These are phyloP conservation scores for Phytophthora palmivora DNA, from an alignment of 352 stramenopile genomes.

Conservation along the genomic window DNA sequence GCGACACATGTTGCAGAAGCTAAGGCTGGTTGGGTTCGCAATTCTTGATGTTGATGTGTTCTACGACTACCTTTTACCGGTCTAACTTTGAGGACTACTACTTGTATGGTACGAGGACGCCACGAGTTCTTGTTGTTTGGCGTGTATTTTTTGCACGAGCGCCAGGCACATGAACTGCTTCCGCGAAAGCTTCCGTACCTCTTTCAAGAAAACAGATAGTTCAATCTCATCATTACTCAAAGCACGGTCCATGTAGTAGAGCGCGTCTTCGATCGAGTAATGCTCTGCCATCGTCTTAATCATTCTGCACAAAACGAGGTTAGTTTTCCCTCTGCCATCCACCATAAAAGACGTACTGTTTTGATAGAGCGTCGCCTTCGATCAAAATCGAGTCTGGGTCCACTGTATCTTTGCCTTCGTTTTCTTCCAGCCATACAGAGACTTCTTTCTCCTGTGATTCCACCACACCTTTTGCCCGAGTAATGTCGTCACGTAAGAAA, in stretches of 20 bases:
- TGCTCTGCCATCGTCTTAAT: slow-evolving; percentile 86
- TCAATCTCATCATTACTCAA: slow-evolving; percentile 91
- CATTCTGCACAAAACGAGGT: slow-evolving; percentile 46
- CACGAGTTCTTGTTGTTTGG: slow-evolving; percentile 73
- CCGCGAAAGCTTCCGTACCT: slow-evolving; percentile 89
- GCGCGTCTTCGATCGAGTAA: slow-evolving; percentile 89
- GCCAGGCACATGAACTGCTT: slow-evolving; percentile 93
- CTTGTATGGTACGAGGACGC: slow-evolving; percentile 56
- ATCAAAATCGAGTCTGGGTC: slow-evolving; percentile 84
- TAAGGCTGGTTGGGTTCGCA: slow-evolving; percentile 14
- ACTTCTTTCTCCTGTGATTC: slow-evolving; percentile 69
- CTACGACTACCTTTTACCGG: slow-evolving; percentile 36
- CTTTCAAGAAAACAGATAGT: slow-evolving; percentile 84
- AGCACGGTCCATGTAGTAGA: slow-evolving; percentile 93
- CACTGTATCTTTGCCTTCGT: slow-evolving; percentile 81
- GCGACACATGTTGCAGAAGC: not conserved
- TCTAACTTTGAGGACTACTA: slow-evolving; percentile 40
- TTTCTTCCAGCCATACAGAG: slow-evolving; percentile 70
- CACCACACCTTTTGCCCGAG: slow-evolving; percentile 56
- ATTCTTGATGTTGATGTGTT: slow-evolving; percentile 43
- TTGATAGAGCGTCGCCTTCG: slow-evolving; percentile 75
- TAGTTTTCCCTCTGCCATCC: not conserved
- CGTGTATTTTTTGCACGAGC: slow-evolving; percentile 88
- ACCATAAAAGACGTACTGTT: slow-evolving; percentile 65
- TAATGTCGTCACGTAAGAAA: slow-evolving; percentile 73